phyloP scores from a whole-genome alignment of 2,329 filamentous ascomycete genomes.

The Ophiocordyceps polyrhachis-furcata region DNA sequence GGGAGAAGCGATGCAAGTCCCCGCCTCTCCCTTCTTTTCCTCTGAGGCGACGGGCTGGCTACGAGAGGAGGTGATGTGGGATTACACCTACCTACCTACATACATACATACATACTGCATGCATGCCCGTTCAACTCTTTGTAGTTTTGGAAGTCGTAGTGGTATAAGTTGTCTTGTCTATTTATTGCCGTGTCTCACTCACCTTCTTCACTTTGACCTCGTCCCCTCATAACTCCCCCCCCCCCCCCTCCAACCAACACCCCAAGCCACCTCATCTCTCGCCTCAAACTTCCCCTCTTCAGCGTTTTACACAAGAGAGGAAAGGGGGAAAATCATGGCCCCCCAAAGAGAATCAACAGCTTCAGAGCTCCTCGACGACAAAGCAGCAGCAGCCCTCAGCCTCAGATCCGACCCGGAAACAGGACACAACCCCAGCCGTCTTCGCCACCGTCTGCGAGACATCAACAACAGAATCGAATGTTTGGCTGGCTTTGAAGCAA shows the following conservation, averaged over 20 bases:
- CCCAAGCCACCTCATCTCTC: too few relatives aligned
- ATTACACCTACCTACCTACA: background rate
- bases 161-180: too few relatives aligned
- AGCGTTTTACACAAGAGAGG: background rate
- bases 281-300: background rate
- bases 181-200: too few relatives aligned
- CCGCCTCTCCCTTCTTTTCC: background rate
- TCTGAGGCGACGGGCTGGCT: too few relatives aligned
- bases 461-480: slow-evolving; percentile 11
- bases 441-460: background rate
- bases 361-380: background rate
- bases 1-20: background rate
- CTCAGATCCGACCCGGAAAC: background rate
- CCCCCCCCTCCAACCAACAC: too few relatives aligned
- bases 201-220: too few relatives aligned
- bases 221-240: too few relatives aligned
- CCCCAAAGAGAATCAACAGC: background rate
- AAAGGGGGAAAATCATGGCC: background rate
- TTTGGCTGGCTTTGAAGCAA: slow-evolving; percentile 18
- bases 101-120: background rate
- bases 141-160: too few relatives aligned
- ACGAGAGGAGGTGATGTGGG: background rate
- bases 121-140: background rate
- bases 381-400: background rate
- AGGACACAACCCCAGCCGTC: background rate